These are phyloP conservation scores for Choanephora cucurbitarum DNA, from an alignment of 371 early-diverging fungal genomes.

Conservation along the genomic window DNA sequence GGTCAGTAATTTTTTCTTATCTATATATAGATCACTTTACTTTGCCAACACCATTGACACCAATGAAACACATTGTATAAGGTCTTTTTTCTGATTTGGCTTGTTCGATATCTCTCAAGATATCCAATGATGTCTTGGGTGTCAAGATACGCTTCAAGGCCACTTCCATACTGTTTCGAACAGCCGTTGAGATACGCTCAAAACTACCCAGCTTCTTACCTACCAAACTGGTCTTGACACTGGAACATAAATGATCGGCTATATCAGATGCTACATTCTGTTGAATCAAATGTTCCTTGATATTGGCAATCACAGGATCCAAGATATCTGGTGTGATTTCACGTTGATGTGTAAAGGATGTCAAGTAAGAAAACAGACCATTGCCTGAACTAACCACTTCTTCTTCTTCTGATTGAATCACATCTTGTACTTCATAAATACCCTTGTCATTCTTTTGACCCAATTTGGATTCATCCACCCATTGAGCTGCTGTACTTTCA, in stretches of 20 bases:
- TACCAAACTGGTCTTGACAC: conserved; percentile 73
- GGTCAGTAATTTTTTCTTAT: too few relatives aligned
- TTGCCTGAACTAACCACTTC: conserved; percentile 20
- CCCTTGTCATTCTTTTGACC: conserved; percentile 71
- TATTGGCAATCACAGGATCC: conserved; percentile 71
- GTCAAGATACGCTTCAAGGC: conserved; percentile 88
- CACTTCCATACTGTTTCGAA: conserved; percentile 80
- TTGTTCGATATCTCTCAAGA: conserved; percentile 89
- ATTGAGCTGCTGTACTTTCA: conserved; percentile 44
- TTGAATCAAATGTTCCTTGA: conserved; percentile 89
- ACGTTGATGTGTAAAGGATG: conserved; percentile 66
- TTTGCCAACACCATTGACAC: conserved; percentile 98
- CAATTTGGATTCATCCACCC: conserved; percentile 60
- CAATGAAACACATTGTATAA: conserved; percentile 94
- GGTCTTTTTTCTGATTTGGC: conserved; percentile 75
- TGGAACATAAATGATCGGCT: conserved; percentile 82
- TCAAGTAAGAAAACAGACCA: conserved; percentile 69
- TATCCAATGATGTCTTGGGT: conserved; percentile 91
- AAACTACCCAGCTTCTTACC: conserved; percentile 82
- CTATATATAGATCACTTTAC: too few relatives aligned
- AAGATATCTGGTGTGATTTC: conserved; percentile 68
- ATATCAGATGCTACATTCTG: conserved; percentile 96
- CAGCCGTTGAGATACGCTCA: conserved; percentile 66
- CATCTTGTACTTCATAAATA: conserved; percentile 81
- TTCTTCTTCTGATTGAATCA: conserved; percentile 55